These are phyloP conservation scores for Stromatinia cepivora DNA, from an alignment of 2,329 filamentous ascomycete species.

Conservation along the genomic window DNA sequence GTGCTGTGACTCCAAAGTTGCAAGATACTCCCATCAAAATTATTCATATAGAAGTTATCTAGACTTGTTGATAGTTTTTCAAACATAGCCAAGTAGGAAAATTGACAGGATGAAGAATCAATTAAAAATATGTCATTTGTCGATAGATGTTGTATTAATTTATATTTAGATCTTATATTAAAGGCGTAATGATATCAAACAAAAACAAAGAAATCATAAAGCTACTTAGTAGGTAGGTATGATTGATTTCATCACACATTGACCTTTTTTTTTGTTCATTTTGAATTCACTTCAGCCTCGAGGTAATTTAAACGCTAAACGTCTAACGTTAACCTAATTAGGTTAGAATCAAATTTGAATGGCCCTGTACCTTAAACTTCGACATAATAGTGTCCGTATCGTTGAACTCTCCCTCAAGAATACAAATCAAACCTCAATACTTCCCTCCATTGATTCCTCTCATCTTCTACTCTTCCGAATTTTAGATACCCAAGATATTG, in stretches of 20 bases:
- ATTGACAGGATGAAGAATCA: background rate
- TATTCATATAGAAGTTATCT: background rate
- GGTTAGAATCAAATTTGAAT: background rate
- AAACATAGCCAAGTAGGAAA: no score
- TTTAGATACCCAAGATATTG: conserved; percentile 13
- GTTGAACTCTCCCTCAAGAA: conserved; percentile 9
- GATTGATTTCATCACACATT: background rate
- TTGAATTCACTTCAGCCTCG: conserved; percentile 15
- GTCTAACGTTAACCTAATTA: background rate
- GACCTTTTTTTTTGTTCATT: background rate
- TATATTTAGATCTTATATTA: background rate
- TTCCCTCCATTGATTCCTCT: background rate
- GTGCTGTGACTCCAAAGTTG: background rate
- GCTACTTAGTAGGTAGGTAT: no score
- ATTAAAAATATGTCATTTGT: background rate
- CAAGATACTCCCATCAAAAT: background rate
- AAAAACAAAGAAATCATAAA: background rate
- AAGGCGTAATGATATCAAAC: background rate
- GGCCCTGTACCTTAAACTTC: conserved; percentile 8
- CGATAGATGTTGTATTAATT: background rate
- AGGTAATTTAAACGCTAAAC: background rate
- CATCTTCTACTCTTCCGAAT: background rate
- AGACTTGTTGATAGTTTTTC: no score
- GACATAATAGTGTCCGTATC: conserved; percentile 13
- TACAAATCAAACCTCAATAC: conserved; percentile 8